A percentile compares a stretch with the other conserved stretches of the same genome.
Conservation (phyloP, 257 asterid genomes). For the Henckelia pumila region DNA sequence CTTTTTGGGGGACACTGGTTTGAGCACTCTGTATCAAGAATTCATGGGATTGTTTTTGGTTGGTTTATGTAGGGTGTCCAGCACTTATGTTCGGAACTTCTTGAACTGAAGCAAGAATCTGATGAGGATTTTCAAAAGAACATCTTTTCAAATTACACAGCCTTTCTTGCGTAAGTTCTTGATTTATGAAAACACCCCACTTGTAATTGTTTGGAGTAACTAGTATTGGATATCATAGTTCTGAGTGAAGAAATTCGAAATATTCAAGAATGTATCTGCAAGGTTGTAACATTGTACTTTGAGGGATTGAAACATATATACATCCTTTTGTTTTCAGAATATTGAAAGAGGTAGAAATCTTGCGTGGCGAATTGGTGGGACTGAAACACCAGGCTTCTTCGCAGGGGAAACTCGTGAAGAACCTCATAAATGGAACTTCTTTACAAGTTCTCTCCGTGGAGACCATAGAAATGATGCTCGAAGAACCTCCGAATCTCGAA, state of each 20-base stretch:
- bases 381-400: slow-evolving; percentile 50
- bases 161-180: slow-evolving; percentile 55
- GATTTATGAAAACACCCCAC: background rate
- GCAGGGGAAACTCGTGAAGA: slow-evolving; percentile 46
- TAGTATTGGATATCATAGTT: too few relatives aligned
- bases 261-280: background rate
- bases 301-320: background rate
- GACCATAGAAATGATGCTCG: slow-evolving; percentile 34
- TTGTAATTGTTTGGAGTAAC: too few relatives aligned
- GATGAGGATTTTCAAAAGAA: slow-evolving; percentile 70
- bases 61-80: slow-evolving; percentile 53
- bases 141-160: slow-evolving; percentile 54
- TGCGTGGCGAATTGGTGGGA: slow-evolving; percentile 46
- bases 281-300: background rate
- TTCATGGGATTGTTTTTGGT: background rate
- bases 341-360: slow-evolving; percentile 48
- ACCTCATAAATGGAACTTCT: slow-evolving; percentile 29
- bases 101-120: slow-evolving; percentile 70
- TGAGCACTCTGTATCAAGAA: background rate
- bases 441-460: slow-evolving; percentile 39
- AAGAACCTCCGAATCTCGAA: slow-evolving; percentile 31
- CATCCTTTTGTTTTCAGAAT: slow-evolving; percentile 42
- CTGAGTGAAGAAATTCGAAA: too few relatives aligned
- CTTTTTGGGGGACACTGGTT: too few relatives aligned
- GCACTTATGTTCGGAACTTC: slow-evolving; percentile 76